Base-by-base conservation (phyloP, 2,329 filamentous ascomycete genomes). In the Aspergillus brunneoviolaceus region DNA sequence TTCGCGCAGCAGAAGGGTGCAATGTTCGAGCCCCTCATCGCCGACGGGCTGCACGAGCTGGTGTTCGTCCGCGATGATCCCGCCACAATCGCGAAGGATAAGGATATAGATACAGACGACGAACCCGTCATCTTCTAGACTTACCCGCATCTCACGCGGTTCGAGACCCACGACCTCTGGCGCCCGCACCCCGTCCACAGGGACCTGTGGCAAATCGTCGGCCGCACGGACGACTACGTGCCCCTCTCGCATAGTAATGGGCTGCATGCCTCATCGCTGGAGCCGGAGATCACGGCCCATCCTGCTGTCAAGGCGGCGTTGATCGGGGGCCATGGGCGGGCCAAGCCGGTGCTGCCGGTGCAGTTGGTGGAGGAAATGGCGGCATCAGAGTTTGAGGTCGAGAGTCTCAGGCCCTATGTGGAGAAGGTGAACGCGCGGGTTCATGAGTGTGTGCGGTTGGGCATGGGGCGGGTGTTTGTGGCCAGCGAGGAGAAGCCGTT, bases 131-230 rank as follows among this genome's bases (percentile, higher is more conserved):
- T 69, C 16, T 68, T 71, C 58, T 51, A 54, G 2, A 52, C 65
- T 0, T 69, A 67, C 47, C 65, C 67, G 3, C 59, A 67, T 11
- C 51, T 23, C 2, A 58, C 62, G 3, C 51, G 61, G 4, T 71
- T 66, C 47, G 61, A 59, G 14, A 70, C 68, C 0, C 68, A 66
- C 7, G 69, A 72, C 48, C 57, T 71, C 3, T 71, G 62, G 63
- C 45, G 61, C 4, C 60, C 68, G 9, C 67, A 72, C 42, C 67
- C 69, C 2, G 42, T 61, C 9, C 58, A 67, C 14, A 64, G 65
- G 21, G 60, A 62, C 2, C 35, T 67, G 10, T 72, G 68, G 69
- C 68, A 68, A 31, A 68, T 72, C 31, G 61, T 69, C 48, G 68
- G 65, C 48, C 65, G 65, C 0, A 59, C 25, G 10, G 66, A 69